These are phyloP conservation scores for Artomyces pyxidatus DNA, from an alignment of 768 basidiomycete genomes.

Conservation along the genomic window DNA sequence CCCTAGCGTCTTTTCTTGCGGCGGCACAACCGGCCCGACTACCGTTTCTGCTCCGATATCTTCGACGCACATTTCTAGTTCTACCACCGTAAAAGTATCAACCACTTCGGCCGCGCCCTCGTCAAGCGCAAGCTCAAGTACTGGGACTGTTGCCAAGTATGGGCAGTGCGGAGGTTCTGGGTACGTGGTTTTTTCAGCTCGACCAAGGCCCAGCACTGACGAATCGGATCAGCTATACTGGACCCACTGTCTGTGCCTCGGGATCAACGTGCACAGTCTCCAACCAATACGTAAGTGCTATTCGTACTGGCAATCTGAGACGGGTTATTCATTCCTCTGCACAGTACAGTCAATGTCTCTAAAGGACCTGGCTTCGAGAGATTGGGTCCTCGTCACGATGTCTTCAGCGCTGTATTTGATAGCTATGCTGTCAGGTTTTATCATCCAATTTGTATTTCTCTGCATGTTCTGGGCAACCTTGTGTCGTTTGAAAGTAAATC, in stretches of 20 bases:
- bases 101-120: constrained; percentile 3
- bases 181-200: constrained; percentile 16
- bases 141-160: constrained; percentile 30
- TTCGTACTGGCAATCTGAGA: constrained; percentile 6
- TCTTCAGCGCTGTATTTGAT: too few relatives aligned
- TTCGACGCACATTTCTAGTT: constrained; percentile 5
- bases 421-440: too few relatives aligned
- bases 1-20: constrained; percentile 22
- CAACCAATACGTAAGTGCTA: constrained; percentile 27
- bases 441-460: too few relatives aligned
- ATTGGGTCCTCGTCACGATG: too few relatives aligned
- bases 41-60: constrained; percentile 6
- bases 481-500: too few relatives aligned
- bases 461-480: too few relatives aligned
- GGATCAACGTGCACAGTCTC: constrained; percentile 27
- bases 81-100: neutral
- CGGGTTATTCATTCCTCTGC: neutral
- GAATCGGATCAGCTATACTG: constrained; percentile 22
- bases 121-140: constrained; percentile 8
- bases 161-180: constrained; percentile 36
- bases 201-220: neutral
- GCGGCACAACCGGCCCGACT: constrained; percentile 7
- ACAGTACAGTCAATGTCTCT: constrained; percentile 30
- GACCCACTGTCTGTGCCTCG: constrained; percentile 29
- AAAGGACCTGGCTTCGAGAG: too few relatives aligned